Evolutionary conservation across 257 asterid genomes (phyloP), one percentile per base, ranked within the genome.

Genomic region (Leptodermis oblonga): DNA sequence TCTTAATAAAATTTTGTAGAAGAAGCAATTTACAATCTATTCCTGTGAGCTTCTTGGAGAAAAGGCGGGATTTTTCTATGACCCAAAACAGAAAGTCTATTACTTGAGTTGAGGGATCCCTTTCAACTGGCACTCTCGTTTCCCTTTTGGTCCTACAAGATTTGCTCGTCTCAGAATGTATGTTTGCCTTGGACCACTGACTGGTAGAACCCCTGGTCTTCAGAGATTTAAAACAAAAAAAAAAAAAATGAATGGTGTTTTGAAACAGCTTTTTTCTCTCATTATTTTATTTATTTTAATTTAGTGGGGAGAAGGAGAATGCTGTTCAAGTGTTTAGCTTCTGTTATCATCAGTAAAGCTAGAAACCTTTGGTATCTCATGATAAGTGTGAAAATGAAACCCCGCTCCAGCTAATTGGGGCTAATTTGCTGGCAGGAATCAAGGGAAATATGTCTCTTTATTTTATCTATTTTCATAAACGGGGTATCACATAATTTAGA

Each of bases 351-450:
- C 5, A 1, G 39, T 34, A 17, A 31, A 26, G 25, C 18, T 1
- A 4, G 65, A 31, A 33, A 17, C 45, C 20, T 8, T 59, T 59
- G 37, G 9, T 17, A 8, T 30, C 17, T n/a, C 70, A 20, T 48
- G 46, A 52, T 26, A 18, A 65, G 7, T 23, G 59, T 39, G n/a
- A 28, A 7, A 43, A 54, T 54, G 61, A 26, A 22, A 14, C 53
- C 54, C 54, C 63, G 48, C 36, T 36, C 52, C 55, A 37, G 37
- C 33, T 53, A 34, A 4, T 25, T 42, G 39, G 62, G 62, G 51
- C 0, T 67, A 14, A 37, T 68, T n/a, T 52, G 37, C 30, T 36
- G 30, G 72, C 33, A 11, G 52, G 72, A 52, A 34, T 68, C 62
- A 56, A 68, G 49, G 52, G 59, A 17, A 48, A 62, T 3, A 20